These are phyloP conservation scores for Penicillium ochrochloron DNA, from an alignment of 495 filamentous ascomycete species.

Conservation along the genomic window DNA sequence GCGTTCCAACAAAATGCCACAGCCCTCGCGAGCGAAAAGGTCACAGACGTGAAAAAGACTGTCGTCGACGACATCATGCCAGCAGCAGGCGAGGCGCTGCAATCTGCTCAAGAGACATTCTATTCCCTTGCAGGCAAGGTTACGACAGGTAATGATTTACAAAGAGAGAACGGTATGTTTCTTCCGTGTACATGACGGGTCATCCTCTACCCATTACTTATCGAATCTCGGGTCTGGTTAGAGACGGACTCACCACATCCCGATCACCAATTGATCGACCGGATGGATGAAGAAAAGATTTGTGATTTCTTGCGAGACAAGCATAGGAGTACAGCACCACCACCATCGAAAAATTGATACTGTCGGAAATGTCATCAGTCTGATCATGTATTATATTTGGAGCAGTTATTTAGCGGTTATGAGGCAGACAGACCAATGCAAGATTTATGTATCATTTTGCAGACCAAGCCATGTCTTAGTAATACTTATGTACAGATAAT, in stretches of 20 bases:
- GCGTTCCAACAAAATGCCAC: slow-evolving; percentile 15
- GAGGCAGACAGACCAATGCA: background rate
- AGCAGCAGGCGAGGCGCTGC: slow-evolving; percentile 13
- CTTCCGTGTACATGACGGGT: background rate
- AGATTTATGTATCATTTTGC: background rate
- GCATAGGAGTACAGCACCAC: slow-evolving; percentile 30
- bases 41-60: slow-evolving; percentile 10
- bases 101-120: slow-evolving; percentile 6
- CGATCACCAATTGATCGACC: slow-evolving; percentile 32
- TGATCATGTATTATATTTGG: background rate
- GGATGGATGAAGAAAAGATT: slow-evolving; percentile 35
- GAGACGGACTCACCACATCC: slow-evolving; percentile 12
- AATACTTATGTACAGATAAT: background rate
- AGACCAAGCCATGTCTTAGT: too few species aligned
- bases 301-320: slow-evolving; percentile 40
- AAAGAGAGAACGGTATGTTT: slow-evolving; percentile 4
- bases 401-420: background rate
- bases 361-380: background rate
- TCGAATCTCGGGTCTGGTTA: background rate
- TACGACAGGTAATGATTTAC: background rate
- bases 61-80: slow-evolving; percentile 14
- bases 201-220: background rate
- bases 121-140: background rate
- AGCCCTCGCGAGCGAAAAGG: slow-evolving; percentile 9
- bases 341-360: slow-evolving; percentile 9